Evolutionary conservation across 768 basidiomycete species (phyloP), one percentile per base, ranked within the genome.

Genomic region (Kwoniella dendrophila): DNA sequence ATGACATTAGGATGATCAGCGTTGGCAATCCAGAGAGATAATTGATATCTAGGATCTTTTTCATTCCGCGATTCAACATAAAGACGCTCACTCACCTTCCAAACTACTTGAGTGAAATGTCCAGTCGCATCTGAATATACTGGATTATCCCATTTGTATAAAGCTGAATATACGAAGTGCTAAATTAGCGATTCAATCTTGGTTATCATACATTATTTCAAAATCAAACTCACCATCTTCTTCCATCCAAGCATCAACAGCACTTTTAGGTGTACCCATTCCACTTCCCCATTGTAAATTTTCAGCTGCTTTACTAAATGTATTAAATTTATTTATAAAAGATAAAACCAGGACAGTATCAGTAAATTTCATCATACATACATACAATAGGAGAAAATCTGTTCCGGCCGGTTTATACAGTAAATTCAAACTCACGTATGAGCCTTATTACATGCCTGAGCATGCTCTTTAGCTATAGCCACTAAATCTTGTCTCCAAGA

Each of bases 21-120:
- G 34, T 8, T 43, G 53, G 33, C 2, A n/a, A 48, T 20, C 7
- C 29, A 40, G 34, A 1, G 11, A 22, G n/a, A 16, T 14, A 10
- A 34, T 22, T n/a, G 24, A 34, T n/a, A 7, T 20, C 14, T 54
- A 26, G 10, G 5, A 3, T n/a, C 24, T 22, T 11, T 26, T 34
- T 26, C n/a, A 10, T 0, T 30, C 24, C 1, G 26, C 16, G n/a
- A 18, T 16, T n/a, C 33, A 18, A 56, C 8, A 12, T 18, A 29
- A 51, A 51, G 24, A 18, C 18, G 36, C 8, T 11, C 16, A 47
- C 56, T 41, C 16, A 64, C 65, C 59, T 66, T 66, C 65, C 65
- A 66, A 1, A 66, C 60, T 1, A 55, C 51, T 38, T 66, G 65
- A 6, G 65, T 58, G 52, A 66, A 62, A 47, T 66, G 65, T n/a